Base-by-base conservation (phyloP, 2,329 filamentous ascomycete species). In the Diplodia intermedia region DNA sequence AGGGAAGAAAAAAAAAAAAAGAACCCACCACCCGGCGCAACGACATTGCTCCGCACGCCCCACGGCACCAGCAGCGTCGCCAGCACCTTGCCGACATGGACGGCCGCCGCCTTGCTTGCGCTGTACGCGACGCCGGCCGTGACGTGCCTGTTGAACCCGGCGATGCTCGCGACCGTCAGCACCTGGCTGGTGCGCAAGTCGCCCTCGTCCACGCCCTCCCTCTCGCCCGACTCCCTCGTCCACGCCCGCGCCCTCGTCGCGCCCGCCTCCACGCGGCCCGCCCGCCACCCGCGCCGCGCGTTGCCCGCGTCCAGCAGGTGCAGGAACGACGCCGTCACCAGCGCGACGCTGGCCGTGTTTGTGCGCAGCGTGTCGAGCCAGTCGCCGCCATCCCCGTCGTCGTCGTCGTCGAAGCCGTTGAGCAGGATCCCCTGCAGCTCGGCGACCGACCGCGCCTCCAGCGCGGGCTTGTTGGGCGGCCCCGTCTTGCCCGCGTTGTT, bases 401-500 rank as follows among this genome's bases (percentile, higher is more conserved):
- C 83, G 8, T 36, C 67, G 11, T 74, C 71, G 65, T 74, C 71
- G 66, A 57, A 50, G 12, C 74, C 76, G 8, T 71, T 71, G 8
- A 79, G 72, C 69, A 85, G 76, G 26, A 76, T 72, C 2, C 83
- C 78, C 9, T 79, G 77, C 29, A 86, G 69, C 14, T 84, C 75
- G 1, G 76, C 68, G 20, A 86, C 80, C n/a, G 75, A 76, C 40
- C 77, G 72, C n/a, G 82, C 81, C 62, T 78, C 74, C 73, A 81
- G 78, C 33, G 83, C 75, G 5, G 71, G 76, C 43, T 78, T 80
- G 62, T 79, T 78, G n/a, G 69, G 73, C 0, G 84, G 83, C 0
- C 84, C 82, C 4, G 74, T 73, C 55, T 82, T 77, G 31, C 85
- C 85, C 18, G 84, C 84, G 70, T 86, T 86, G 72, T 83, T 82